Evolutionary conservation across 352 stramenopile genomes (phyloP), one percentile per base, ranked within the genome.

Genomic region (Globisporangium camurandrum): DNA sequence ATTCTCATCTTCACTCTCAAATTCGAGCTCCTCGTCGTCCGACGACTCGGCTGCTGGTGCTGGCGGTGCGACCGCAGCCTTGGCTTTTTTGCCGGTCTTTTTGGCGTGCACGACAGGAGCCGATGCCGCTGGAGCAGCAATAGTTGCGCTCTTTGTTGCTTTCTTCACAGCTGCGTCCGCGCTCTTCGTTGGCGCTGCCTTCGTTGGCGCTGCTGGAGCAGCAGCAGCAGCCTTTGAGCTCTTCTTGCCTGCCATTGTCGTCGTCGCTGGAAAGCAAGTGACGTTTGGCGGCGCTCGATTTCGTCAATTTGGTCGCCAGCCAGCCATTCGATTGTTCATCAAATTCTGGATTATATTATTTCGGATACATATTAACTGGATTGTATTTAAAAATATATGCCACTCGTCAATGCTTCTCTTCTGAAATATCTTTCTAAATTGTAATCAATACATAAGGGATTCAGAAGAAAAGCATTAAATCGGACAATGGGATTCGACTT

Each of bases 1-100:
- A 1, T 67, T 53, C 19, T 66, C 34, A 5, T 76, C 48, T 37
- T 78, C 55, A 1, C 67, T 53, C 22, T 66, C 37, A 3, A 67
- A 55, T 9, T 43, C 27, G 16, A 60, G 49, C n/a, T 49, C 64
- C 10, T 67, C 61, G 3, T 56, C 49, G 1, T 67, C 60, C 17
- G 23, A 30, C 8, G 27, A 26, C 11, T 19, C 36, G 9, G 66
- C 56, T 10, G 23, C 23, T 3, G 39, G 19, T 36, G 64, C 48
- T 24, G 48, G 49, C 17, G 39, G 36, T 20, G 38, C 26, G 11
- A 22, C 19, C 19, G 28, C 38, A 16, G 23, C 47, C n/a, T 22
- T 28, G 28, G 22, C 27, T 40, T 55, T 55, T 16, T 46, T 24
- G n/a, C n/a, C n/a, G n/a, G n/a, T n/a, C 17, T 44, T 22, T 22